Percentiles rank a stretch among this genome's conserved stretches.
Evolutionary conservation across 345 rosid genomes (phyloP).

Genomic region (Euphorbia lathyris): DNA sequence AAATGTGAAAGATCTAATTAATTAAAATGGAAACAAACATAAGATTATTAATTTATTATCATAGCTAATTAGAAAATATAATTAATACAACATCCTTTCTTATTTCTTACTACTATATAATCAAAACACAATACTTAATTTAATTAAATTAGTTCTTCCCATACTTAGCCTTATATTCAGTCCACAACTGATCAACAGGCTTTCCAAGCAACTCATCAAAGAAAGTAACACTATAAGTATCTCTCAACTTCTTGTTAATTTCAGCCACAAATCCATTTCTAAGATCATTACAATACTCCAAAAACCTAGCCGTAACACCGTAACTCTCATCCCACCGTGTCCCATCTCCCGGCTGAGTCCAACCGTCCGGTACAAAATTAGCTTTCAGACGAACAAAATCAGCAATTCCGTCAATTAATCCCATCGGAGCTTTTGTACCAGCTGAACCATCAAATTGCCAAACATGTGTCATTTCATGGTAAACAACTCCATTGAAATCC

Average conservation of each 20-base stretch:
- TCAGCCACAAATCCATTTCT: constrained; percentile 30
- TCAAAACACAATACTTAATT: no score
- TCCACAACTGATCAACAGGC: constrained; percentile 35
- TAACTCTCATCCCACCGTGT: constrained; percentile 19
- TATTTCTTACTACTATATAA: no score
- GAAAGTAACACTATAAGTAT: constrained; percentile 10
- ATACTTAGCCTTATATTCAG: constrained; percentile 24
- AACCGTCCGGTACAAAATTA: background rate
- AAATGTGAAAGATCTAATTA: no score
- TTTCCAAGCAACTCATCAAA: constrained; percentile 27
- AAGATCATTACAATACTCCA: constrained; percentile 31
- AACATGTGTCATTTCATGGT: constrained; percentile 30
- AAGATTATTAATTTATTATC: no score
- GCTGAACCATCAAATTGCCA: constrained; percentile 29
- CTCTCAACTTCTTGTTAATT: constrained; percentile 30
- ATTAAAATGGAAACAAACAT: no score
- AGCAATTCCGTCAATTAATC: constrained; percentile 26
- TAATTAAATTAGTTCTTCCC: constrained; percentile 8
- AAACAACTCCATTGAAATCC: constrained; percentile 23
- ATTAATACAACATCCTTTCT: no score
- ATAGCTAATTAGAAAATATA: no score
- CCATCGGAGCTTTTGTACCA: constrained; percentile 15
- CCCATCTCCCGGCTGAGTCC: constrained; percentile 18
- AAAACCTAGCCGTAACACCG: constrained; percentile 17
- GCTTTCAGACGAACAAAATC: constrained; percentile 22